phyloP scores from a whole-genome alignment of 2,329 filamentous ascomycete genomes.

The Endocalyx cinctus region DNA sequence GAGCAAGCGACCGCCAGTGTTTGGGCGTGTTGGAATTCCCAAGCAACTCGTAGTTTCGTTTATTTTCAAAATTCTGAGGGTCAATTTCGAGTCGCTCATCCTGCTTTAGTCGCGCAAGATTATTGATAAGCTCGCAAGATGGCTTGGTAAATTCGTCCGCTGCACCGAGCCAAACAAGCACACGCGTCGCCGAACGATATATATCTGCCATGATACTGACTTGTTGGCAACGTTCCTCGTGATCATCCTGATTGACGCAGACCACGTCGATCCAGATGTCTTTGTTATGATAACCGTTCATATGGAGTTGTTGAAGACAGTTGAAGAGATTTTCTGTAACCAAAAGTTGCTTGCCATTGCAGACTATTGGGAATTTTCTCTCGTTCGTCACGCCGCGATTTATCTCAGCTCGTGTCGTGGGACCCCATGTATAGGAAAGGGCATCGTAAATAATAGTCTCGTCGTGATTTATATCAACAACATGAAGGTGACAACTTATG shows the following conservation, averaged over 20 bases:
- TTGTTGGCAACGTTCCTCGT: constrained; percentile 1
- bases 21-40: constrained; percentile 3
- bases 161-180: constrained; percentile 1
- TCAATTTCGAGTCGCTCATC: constrained; percentile 3
- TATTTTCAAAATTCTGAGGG: constrained; percentile 2
- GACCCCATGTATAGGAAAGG: constrained; percentile 17
- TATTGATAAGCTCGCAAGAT: constrained; percentile 8
- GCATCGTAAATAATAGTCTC: constrained; percentile 11
- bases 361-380: constrained; percentile 5
- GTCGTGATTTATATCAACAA: constrained; percentile 6
- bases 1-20: constrained; percentile 11
- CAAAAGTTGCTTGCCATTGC: constrained; percentile 5
- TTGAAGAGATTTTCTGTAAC: constrained; percentile 13
- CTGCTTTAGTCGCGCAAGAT: constrained; percentile 1
- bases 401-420: constrained; percentile 7
- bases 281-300: constrained; percentile 5
- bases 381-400: constrained; percentile 5
- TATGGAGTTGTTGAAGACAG: constrained; percentile 13
- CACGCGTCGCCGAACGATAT: background rate
- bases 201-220: constrained; percentile 1
- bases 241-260: constrained; percentile 1
- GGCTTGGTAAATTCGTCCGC: constrained; percentile 7
- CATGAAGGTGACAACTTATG: constrained; percentile 8
- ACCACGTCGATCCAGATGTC: constrained; percentile 6
- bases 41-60: background rate